Evolutionary conservation across 768 basidiomycete species (phyloP), one percentile per base, ranked within the genome.

Genomic region (Hemileccinum rubropunctum): DNA sequence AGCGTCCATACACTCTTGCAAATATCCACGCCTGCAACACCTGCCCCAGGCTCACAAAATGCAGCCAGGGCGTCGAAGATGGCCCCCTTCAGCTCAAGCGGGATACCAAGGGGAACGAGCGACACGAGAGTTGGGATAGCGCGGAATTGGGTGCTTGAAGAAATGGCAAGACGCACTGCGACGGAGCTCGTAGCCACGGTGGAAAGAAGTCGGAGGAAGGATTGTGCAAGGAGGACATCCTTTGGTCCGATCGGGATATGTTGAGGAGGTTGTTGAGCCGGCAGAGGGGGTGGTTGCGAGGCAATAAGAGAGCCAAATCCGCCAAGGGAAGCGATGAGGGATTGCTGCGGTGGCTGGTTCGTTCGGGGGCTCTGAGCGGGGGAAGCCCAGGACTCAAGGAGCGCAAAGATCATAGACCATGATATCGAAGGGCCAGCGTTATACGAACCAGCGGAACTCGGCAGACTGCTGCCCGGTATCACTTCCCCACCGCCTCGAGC

Each of bases 51-150:
- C 46, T 82, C 77, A 53, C 90, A 89, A 70, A 95, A 95, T 2
- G 91, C 83, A 6, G 88, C 79, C 8, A 95, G 72, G 0, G 90
- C 81, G 36, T 89, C 82, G 54, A 94, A 89, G 4, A 94, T 71
- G 0, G 88, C 82, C 6, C 91, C 93, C 57, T 95, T 95, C 43
- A 95, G 75, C 59, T 95, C 91, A n/a, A 95, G 75, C 1, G 92
- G 90, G n/a, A 94, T 78, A 11, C 84, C 77, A 1, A 90, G 76
- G 3, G 88, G 87, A 42, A 93, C 79, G 28, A 95, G 78, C 0
- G 84, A 80, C 28, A 94, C 77, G 4, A 95, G 73, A 0, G 88
- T 88, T 1, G 84, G 84, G 52, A 95, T 82, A 1, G 90, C 90
- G 39, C 86, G 83, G 70, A 92, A 90, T 23, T 86, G 83, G 2